Evolutionary conservation across 805 yeast genomes (phyloP), one percentile per base, ranked within the genome.

Genomic region (Sugiyamaella lignohabitans): DNA sequence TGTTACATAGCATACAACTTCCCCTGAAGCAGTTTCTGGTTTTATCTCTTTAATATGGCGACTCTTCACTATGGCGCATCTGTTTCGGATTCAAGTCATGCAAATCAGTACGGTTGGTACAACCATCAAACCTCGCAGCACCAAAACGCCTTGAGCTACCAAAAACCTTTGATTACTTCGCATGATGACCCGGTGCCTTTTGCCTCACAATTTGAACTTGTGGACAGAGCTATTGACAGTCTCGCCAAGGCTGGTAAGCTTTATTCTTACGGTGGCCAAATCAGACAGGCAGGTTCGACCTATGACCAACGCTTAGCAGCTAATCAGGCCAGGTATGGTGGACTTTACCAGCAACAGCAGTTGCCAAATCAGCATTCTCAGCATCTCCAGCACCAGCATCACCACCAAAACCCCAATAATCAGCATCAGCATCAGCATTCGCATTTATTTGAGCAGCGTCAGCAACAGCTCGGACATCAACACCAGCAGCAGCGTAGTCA

Each of bases 201-300:
- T 50, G 43, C 43, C 29, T 32, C 53, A 17, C 53, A 50, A 45
- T 16, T 50, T n/a, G 50, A 50, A 32, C 27, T 42, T 46, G 47
- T 51, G 23, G 54, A 51, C 32, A 21, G 40, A 23, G 49, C 54
- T 14, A 40, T 51, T 24, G 49, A 48, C 5, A 32, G 34, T 20
- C 40, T 51, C 20, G 42, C 48, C 35, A 45, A 17, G 11, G 5
- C 38, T 35, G 38, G 38, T 14, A 45, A 30, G 36, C 43, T 43
- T 29, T 16, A 22, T 38, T 22, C 18, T 19, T 40, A 24, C 22
- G 42, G 36, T 16, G 38, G 17, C 10, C 29, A 19, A 16, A 8
- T 11, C 14, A 23, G 10, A 30, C 3, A 16, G 19, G 34, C 32
- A 5, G 30, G 11, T 42, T 16, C 23, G 14, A 24, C 22, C 10